Base-by-base conservation (phyloP, 345 rosid genomes). In the Salix brachista region DNA sequence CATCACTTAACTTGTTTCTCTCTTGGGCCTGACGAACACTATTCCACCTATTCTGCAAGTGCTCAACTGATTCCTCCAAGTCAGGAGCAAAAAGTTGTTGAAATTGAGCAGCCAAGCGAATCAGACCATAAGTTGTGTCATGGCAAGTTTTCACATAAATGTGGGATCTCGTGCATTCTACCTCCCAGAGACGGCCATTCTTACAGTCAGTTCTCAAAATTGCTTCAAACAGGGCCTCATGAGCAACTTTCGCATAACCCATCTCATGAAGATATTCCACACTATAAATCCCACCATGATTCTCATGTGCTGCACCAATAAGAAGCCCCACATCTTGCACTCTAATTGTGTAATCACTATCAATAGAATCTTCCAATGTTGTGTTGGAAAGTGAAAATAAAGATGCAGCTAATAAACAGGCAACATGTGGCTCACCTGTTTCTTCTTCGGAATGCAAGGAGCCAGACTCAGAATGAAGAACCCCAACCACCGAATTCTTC, bases 11-110 rank as follows among this genome's bases (percentile, higher is more conserved):
- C 74, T 80, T 82, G 69, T 77, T 88, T 78, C 79, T 70, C 62
- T 82, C 87, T 70, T 85, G 88, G 68, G 86, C 86, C 85, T 82
- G 84, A 80, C 88, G 88, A 81, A 86, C 79, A 62, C 83, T 85
- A 81, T 90, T 85, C 93, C 97, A 96, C 79, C 99, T 88, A 74
- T 85, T 84, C 86, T 96, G 99, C 80, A 96, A 79, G 86, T 93
- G 96, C 77, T 88, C 88, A 79, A 89, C 79, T 42, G 97, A 88
- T 84, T 92, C 96, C 89, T 96, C 99, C 82, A 90, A 68, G 75
- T 92, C 94, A 77, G 99, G 99, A 71, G 96, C 98, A 86, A 91
- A 81, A 69, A 96, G 80, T 85, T 86, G 90, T 80, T 92, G 98
- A 68, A 96, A 88, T 83, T 92, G 99, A 34, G 90, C 75, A 72